Evolutionary conservation across 2,329 filamentous ascomycete genomes (phyloP).

Genomic region (Arachnomyces sp.): DNA sequence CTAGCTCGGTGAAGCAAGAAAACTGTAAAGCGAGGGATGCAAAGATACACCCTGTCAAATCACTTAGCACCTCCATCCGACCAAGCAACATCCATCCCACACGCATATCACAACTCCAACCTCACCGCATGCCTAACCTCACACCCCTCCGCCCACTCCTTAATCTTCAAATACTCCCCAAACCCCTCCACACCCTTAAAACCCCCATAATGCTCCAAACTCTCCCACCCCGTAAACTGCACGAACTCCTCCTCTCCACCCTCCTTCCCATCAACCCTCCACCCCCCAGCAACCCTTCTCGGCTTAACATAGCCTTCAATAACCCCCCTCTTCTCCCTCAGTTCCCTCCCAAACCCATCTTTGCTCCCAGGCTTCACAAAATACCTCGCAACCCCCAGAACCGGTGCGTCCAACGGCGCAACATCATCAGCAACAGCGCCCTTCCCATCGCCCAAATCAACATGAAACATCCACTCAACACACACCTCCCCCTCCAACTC

Average conservation of each 20-base stretch:
- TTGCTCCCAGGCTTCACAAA: conserved; percentile 20
- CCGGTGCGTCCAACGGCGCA: conserved; percentile 22
- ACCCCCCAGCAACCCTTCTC: conserved; percentile 9
- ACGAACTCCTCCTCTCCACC: conserved; percentile 33
- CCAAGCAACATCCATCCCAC: too few relatives aligned
- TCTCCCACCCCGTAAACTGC: conserved; percentile 32
- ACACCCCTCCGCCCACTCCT: conserved; percentile 14
- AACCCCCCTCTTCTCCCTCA: conserved; percentile 20
- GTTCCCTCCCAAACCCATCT: conserved; percentile 26
- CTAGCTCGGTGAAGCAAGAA: too few relatives aligned
- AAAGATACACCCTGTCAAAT: too few relatives aligned
- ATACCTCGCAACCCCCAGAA: conserved; percentile 27
- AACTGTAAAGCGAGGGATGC: too few relatives aligned
- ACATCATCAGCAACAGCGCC: conserved; percentile 2
- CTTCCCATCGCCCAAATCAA: conserved; percentile 20
- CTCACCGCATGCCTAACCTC: conserved; percentile 17
- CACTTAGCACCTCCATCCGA: too few relatives aligned
- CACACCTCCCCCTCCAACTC: conserved; percentile 29
- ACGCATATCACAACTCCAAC: conserved; percentile 8
- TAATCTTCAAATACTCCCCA: conserved; percentile 19
- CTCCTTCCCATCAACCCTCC: not conserved
- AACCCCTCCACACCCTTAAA: conserved; percentile 29
- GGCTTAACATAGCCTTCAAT: not conserved
- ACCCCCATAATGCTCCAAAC: conserved; percentile 25
- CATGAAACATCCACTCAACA: conserved; percentile 38